Evolutionary conservation across 164 flowering plant genomes (phyloP), one percentile per base, ranked within the genome.

Genomic region (Aristolochia contorta): DNA sequence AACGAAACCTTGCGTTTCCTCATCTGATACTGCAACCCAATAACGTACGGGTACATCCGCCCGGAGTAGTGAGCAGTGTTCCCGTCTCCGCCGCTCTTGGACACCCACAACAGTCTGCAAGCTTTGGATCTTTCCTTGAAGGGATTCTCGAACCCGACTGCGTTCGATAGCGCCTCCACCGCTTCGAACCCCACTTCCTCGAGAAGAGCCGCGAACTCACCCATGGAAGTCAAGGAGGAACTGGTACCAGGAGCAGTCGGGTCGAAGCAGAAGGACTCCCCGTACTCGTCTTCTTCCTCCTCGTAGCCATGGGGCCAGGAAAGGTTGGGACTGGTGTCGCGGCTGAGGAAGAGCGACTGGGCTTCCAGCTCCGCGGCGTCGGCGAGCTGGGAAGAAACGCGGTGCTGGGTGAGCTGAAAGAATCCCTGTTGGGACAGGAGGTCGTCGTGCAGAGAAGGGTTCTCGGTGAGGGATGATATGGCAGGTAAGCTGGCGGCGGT

Each of bases 1-100:
- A 90, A 12, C 0, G 82, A 74, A 45, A 65, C 74, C 56, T 73
- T 80, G 69, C 67, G 77, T 45, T 61, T 8, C 71, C 79, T 61
- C 51, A 78, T 70, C 69, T 85, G 87, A 51, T 78, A 85, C 58
- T 82, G 81, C 62, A 90, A 70, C 62, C 85, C 82, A 41, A 90
- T 63, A 0, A 83, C 60, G 58, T 80, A 85, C 62, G 93, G 95
- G 74, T 90, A 87, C 23, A 68, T 63, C 74, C 79, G 77, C 77
- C 47, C 18, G 24, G 37, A 0, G 14, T 77, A n/a, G 65, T 67
- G 69, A 5, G 51, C 25, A 3, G 12, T n/a, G 18, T 69, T 75
- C 20, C 25, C 54, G 15, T 22, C 33, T 23, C 37, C 12, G 15
- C 15, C 33, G 16, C 25, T 5, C 27, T 72, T 67, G 0, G 85